Percentiles rank a stretch among this genome's conserved stretches.
Conservation (phyloP, 257 asterid species). For the Nicotiana knightiana region DNA sequence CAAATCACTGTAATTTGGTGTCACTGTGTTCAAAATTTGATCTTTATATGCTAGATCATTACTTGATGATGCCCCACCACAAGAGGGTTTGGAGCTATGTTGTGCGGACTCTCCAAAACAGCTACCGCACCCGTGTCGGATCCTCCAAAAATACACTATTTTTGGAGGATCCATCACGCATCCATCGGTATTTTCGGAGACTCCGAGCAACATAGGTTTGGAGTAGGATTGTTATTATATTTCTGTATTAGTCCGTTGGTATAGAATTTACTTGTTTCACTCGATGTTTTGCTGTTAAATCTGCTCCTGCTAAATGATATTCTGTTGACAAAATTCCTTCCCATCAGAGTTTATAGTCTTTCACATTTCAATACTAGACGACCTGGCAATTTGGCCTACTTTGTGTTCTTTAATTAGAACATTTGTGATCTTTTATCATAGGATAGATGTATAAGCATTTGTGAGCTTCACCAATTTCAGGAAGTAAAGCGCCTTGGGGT, state of each 20-base stretch:
- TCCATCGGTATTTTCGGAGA: too few relatives aligned
- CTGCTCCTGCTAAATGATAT: neutral
- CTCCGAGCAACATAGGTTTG: too few relatives aligned
- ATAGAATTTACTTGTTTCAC: neutral
- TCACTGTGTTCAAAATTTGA: neutral
- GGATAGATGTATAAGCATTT: neutral
- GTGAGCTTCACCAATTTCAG: neutral
- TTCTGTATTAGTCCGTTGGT: neutral
- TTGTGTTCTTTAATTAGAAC: neutral
- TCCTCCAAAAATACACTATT: too few relatives aligned
- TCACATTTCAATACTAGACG: neutral
- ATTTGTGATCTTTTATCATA: neutral
- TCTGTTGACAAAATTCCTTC: neutral
- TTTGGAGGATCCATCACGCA: too few relatives aligned
- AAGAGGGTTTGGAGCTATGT: neutral
- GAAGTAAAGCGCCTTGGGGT: neutral
- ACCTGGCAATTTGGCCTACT: neutral
- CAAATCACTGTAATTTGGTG: neutral
- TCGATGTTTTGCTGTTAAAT: neutral
- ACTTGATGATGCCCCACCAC: neutral
- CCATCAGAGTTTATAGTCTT: neutral
- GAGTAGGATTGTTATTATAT: neutral
- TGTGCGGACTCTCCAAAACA: too few relatives aligned
- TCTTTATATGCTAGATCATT: neutral
- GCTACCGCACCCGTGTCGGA: too few relatives aligned